phyloP scores from a whole-genome alignment of 202 grass and related monocot genomes.

The Bolboschoenoplectus hybrid region DNA sequence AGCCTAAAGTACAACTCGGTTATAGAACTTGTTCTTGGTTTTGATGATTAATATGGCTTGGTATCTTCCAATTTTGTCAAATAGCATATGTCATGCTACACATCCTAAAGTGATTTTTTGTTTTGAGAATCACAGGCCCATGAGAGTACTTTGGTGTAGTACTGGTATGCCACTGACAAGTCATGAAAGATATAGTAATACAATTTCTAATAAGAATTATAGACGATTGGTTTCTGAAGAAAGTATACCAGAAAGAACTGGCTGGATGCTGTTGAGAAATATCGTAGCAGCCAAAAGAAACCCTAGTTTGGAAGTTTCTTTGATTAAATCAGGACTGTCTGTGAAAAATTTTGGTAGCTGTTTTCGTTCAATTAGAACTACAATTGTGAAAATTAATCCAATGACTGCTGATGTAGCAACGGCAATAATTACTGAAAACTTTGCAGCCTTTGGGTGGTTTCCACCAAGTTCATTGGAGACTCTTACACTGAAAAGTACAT shows the following conservation, averaged over 20 bases:
- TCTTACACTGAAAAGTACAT: conserved; percentile 47
- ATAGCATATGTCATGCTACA: neutral
- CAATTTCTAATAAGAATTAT: neutral
- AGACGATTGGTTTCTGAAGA: neutral
- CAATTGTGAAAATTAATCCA: conserved; percentile 51
- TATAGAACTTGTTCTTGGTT: neutral
- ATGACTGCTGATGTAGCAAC: conserved; percentile 50
- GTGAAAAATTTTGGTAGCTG: conserved; percentile 60
- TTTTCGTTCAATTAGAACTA: conserved; percentile 50
- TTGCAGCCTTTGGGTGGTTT: conserved; percentile 67
- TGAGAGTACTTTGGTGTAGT: neutral
- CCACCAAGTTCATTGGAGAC: conserved; percentile 87
- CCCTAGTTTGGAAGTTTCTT: conserved; percentile 56
- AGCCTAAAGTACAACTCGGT: neutral
- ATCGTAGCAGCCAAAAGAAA: conserved; percentile 62
- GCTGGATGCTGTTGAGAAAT: conserved; percentile 79
- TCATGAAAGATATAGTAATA: neutral
- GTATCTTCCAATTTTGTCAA: neutral
- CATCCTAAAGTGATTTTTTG: too few species aligned
- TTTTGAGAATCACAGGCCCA: neutral
- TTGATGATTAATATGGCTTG: conserved; percentile 8
- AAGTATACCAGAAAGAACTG: conserved; percentile 67
- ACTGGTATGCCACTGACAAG: neutral
- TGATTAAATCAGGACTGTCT: conserved; percentile 36
- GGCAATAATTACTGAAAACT: conserved; percentile 60